Evolutionary conservation across 495 filamentous ascomycete genomes (phyloP), one percentile per base, ranked within the genome.

Genomic region (Penicillium flavigenum): DNA sequence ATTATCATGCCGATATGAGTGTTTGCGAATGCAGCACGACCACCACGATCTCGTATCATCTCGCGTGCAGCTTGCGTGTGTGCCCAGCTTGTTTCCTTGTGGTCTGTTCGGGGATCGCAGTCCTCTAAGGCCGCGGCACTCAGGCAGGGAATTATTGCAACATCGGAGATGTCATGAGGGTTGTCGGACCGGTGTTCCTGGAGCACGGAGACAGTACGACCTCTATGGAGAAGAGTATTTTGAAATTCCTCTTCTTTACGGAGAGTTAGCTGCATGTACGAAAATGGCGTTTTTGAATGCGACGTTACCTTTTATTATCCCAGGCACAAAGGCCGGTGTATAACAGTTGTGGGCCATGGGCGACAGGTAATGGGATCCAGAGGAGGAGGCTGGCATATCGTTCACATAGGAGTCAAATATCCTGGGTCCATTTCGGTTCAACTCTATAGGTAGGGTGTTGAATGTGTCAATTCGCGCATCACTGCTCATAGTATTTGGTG

Each of bases 371-470:
- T 74, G 70, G 2, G 61, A 43, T 19, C 67, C 75, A 34, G 76
- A 77, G 12, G 71, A 74, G 54, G 68, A 72, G 8, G 72, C 64
- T 0, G 71, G 72, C 71, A 76, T 75, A 27, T 69, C 65, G 36
- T 70, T 71, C n/a, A 72, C 68, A 41, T 74, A 76, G 39, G 73
- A 75, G 52, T 76, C 75, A 34, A 75, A 75, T 4, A 75, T 52
- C 17, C 59, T 56, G 49, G 73, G 62, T 17, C 66, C 68, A 41
- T 75, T 66, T 8, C 54, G 46, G 51, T 67, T 61, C 24, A 75
- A 34, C 11, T 72, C 65, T 32, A 71, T 46, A 17, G 75, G 73
- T 19, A 75, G 56, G 1, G 60, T 58, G 46, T 75, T 70, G 59
- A 76, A 77, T 8, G 72, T 68, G 39, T 75, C 68, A 11, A 71